A percentile compares a stretch with the other conserved stretches of the same genome.
These are phyloP conservation scores for Heliocybe sulcata DNA, from an alignment of 1,284 basidiomycete genomes.

Conservation along the genomic window DNA sequence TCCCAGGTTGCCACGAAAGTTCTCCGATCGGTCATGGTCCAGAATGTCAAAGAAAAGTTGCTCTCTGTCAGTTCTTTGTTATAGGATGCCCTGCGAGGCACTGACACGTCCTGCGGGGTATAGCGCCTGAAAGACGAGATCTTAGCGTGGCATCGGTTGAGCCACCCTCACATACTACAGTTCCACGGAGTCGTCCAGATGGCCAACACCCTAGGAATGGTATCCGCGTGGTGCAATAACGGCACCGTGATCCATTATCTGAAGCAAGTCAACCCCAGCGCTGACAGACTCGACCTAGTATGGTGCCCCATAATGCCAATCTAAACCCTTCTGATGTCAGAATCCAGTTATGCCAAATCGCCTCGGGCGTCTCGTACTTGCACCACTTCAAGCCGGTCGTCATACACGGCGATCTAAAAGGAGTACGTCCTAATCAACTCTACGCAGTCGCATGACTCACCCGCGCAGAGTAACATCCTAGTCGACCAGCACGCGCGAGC, in stretches of 20 bases:
- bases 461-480: slow-evolving; percentile 45
- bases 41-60: slow-evolving; percentile 42
- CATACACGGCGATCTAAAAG: slow-evolving; percentile 8
- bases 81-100: neutral
- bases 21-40: slow-evolving; percentile 43
- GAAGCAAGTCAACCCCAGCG: slow-evolving; percentile 6
- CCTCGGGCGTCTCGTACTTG: slow-evolving; percentile 9
- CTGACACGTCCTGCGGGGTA: neutral
- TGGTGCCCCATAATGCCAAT: neutral
- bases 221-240: slow-evolving; percentile 11
- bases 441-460: neutral
- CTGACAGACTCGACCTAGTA: slow-evolving; percentile 7
- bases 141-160: slow-evolving; percentile 8
- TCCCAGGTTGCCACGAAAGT: slow-evolving; percentile 48
- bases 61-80: slow-evolving; percentile 30
- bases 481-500: slow-evolving; percentile 40
- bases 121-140: slow-evolving; percentile 7
- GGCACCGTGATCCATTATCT: slow-evolving; percentile 10
- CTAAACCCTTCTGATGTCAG: too few species aligned
- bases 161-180: slow-evolving; percentile 8
- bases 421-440: slow-evolving; percentile 5
- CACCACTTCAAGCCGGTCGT: slow-evolving; percentile 2
- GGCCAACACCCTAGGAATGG: slow-evolving; percentile 10
- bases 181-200: slow-evolving; percentile 8
- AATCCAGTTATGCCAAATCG: slow-evolving; percentile 7